Percentiles rank a stretch among this genome's conserved stretches.
Conservation (phyloP, 2,329 filamentous ascomycete species). For the Fusarium nisikadoi region DNA sequence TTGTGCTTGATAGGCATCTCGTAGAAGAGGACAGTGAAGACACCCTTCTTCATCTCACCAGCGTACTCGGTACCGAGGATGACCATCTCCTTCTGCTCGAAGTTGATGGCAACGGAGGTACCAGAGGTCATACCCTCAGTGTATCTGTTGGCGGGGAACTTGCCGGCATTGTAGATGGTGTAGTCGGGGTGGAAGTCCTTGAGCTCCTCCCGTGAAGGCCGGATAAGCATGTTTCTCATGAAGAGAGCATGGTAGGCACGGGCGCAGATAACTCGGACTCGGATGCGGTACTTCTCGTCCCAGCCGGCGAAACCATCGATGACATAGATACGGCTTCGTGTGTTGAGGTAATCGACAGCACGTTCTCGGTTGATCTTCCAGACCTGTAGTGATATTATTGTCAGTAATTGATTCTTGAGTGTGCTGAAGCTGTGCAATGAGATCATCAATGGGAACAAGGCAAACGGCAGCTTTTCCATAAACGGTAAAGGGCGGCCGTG, state of each 20-base stretch:
- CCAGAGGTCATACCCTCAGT: conserved; percentile 99
- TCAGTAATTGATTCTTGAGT: conserved; percentile 26
- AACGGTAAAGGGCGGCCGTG: conserved; percentile 14
- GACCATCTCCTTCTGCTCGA: conserved; percentile 99
- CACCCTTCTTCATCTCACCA: conserved; percentile 85
- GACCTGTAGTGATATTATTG: conserved; percentile 69
- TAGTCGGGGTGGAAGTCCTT: conserved; percentile 99
- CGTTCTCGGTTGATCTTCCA: conserved; percentile 99
- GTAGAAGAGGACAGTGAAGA: conserved; percentile 99
- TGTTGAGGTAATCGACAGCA: conserved; percentile 99
- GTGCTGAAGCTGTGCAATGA: conserved; percentile 4
- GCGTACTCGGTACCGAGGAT: conserved; percentile 99
- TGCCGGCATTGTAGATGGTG: conserved; percentile 99
- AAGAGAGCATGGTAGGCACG: conserved; percentile 99
- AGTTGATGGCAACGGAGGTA: conserved; percentile 98
- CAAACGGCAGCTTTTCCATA: conserved; percentile 22
- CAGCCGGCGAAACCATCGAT: conserved; percentile 97
- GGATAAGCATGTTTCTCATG: conserved; percentile 99
- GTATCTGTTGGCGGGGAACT: conserved; percentile 98
- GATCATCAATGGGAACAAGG: not conserved
- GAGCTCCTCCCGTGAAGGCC: conserved; percentile 88
- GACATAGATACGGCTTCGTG: conserved; percentile 97
- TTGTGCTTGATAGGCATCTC: conserved; percentile 99
- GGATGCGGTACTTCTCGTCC: conserved; percentile 98
- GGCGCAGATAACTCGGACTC: conserved; percentile 96